These are phyloP conservation scores for Leccinum rimulosum DNA, from an alignment of 768 basidiomycete genomes.

Conservation along the genomic window DNA sequence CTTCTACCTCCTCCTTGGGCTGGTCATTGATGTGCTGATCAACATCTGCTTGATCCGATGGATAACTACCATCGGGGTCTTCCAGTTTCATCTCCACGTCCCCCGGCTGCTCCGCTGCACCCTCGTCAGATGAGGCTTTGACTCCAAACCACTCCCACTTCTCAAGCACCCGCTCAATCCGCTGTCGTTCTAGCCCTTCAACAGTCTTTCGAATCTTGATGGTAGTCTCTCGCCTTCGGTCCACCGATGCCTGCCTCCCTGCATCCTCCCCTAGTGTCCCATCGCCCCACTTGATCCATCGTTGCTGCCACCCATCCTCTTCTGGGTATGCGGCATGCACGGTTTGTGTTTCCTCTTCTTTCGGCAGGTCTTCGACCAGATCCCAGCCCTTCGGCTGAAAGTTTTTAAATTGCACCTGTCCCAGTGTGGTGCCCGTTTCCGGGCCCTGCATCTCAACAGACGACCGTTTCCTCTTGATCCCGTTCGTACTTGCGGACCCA, in stretches of 20 bases:
- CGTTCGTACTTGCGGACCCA: slow-evolving; percentile 25
- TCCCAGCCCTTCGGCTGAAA: slow-evolving; percentile 74
- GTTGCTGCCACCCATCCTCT: slow-evolving; percentile 42
- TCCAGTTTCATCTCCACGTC: slow-evolving; percentile 34
- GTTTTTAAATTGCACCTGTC: slow-evolving; percentile 48
- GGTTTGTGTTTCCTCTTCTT: slow-evolving; percentile 39
- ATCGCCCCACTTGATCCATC: slow-evolving; percentile 40
- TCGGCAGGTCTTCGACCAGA: slow-evolving; percentile 39
- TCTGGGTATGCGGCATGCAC: slow-evolving; percentile 41
- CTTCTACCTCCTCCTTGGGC: slow-evolving; percentile 8
- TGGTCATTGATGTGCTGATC: slow-evolving; percentile 3
- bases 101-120: slow-evolving; percentile 2
- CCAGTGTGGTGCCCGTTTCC: slow-evolving; percentile 17
- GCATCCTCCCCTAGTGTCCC: slow-evolving; percentile 29
- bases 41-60: slow-evolving; percentile 5
- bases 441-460: slow-evolving; percentile 15
- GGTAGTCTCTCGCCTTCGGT: slow-evolving; percentile 45
- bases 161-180: slow-evolving; percentile 66
- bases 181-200: slow-evolving; percentile 65
- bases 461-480: slow-evolving; percentile 41
- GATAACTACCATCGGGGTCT: slow-evolving; percentile 7
- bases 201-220: slow-evolving; percentile 57
- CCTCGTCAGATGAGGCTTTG: neutral
- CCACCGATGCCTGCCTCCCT: slow-evolving; percentile 39
- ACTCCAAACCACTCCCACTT: slow-evolving; percentile 56